Conservation (phyloP, 2,329 filamentous ascomycete genomes). For the Penicillium sp. region DNA sequence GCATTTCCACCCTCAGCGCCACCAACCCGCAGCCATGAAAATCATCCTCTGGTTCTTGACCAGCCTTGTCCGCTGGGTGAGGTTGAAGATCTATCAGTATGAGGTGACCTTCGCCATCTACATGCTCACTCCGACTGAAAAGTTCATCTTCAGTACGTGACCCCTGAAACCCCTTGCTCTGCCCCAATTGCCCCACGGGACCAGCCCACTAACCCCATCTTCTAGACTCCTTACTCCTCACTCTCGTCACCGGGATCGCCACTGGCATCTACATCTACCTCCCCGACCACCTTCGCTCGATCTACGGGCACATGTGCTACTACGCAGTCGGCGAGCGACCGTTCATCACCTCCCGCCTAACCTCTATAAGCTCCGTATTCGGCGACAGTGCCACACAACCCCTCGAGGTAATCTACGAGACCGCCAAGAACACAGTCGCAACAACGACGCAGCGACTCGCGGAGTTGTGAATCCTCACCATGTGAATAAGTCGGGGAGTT, state of each 20-base stretch:
- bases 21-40: constrained; percentile 19
- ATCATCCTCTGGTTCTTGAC: constrained; percentile 40
- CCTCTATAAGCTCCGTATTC: constrained; percentile 32
- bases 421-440: constrained; percentile 43
- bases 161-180: not conserved
- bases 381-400: constrained; percentile 27
- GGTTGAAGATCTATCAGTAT: constrained; percentile 95
- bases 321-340: constrained; percentile 76
- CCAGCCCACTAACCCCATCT: not conserved
- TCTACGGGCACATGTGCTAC: constrained; percentile 83
- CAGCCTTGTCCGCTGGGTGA: constrained; percentile 71
- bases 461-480: constrained; percentile 27
- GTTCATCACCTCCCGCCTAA: constrained; percentile 32
- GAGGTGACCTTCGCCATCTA: constrained; percentile 96
- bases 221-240: constrained; percentile 85
- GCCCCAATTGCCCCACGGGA: not conserved
- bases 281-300: constrained; percentile 78
- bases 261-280: constrained; percentile 89
- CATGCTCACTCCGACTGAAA: constrained; percentile 94
- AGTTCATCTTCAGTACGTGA: constrained; percentile 88
- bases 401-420: constrained; percentile 47
- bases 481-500: constrained; percentile 1
- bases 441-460: constrained; percentile 30
- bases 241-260: constrained; percentile 77
- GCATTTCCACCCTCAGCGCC: not conserved